Evolutionary conservation across 2,329 filamentous ascomycete species (phyloP).

Genomic region (Aspergillus fumigatus): DNA sequence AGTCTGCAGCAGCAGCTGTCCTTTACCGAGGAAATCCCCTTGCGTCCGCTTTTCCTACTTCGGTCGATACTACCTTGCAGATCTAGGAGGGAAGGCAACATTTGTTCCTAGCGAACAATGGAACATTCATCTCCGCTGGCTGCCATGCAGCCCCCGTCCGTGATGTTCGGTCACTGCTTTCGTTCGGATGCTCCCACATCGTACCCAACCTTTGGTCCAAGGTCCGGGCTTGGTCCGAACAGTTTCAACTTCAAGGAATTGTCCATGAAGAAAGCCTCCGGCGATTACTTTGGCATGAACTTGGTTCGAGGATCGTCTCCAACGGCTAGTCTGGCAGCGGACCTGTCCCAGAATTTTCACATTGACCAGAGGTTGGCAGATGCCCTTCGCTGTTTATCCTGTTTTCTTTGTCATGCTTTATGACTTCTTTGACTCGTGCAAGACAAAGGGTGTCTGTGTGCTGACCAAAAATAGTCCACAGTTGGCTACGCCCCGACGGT

Average conservation of each 20-base stretch:
- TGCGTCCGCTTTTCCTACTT: background rate
- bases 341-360: slow-evolving; percentile 94
- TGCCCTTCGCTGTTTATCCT: slow-evolving; percentile 19
- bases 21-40: background rate
- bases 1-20: background rate
- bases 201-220: slow-evolving; percentile 49
- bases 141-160: slow-evolving; percentile 74
- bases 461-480: slow-evolving; percentile 63
- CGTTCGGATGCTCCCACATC: slow-evolving; percentile 52
- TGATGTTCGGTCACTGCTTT: slow-evolving; percentile 61
- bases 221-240: slow-evolving; percentile 56
- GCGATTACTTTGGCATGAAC: slow-evolving; percentile 80
- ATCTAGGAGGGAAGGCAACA: background rate
- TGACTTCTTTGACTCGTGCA: background rate
- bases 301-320: slow-evolving; percentile 81
- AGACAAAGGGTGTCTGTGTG: slow-evolving; percentile 14
- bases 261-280: slow-evolving; percentile 62
- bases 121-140: slow-evolving; percentile 91
- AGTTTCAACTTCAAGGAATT: slow-evolving; percentile 73
- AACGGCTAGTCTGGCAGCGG: slow-evolving; percentile 82
- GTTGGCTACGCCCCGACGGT: slow-evolving; percentile 75
- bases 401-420: background rate
- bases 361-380: slow-evolving; percentile 82
- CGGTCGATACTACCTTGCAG: background rate
- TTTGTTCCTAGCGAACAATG: slow-evolving; percentile 50